Percentiles rank a stretch among this genome's conserved stretches.
phyloP scores from a whole-genome alignment of 495 filamentous ascomycete species.

The Immersiella caudata region DNA sequence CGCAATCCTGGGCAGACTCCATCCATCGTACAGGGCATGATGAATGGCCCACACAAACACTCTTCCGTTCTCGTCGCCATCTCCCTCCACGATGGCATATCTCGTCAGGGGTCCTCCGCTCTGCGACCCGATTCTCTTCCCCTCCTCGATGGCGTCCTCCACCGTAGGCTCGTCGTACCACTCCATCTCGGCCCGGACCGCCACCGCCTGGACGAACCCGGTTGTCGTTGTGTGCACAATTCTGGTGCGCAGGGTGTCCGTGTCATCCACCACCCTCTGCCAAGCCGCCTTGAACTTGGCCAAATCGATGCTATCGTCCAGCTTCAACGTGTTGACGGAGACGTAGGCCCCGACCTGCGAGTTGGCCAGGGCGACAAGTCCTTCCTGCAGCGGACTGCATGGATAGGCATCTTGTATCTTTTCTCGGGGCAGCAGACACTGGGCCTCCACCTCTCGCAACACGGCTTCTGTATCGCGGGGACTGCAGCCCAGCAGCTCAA shows the following conservation, averaged over 20 bases:
- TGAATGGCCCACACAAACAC: slow-evolving; percentile 62
- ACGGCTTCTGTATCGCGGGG: slow-evolving; percentile 27
- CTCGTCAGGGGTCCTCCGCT: slow-evolving; percentile 29
- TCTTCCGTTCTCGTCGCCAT: background rate
- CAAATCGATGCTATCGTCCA: slow-evolving; percentile 46
- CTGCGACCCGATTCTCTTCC: slow-evolving; percentile 25
- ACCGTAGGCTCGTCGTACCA: slow-evolving; percentile 24
- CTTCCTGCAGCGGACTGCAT: slow-evolving; percentile 59
- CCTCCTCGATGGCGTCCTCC: slow-evolving; percentile 24
- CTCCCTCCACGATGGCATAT: slow-evolving; percentile 29
- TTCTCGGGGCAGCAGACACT: slow-evolving; percentile 46
- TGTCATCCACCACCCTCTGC: slow-evolving; percentile 54
- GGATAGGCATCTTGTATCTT: slow-evolving; percentile 61
- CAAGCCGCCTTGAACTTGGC: slow-evolving; percentile 51
- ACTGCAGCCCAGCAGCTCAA: slow-evolving; percentile 47
- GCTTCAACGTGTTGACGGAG: slow-evolving; percentile 43
- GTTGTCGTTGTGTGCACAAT: slow-evolving; percentile 48
- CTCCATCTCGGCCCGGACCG: slow-evolving; percentile 20
- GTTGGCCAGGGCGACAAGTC: slow-evolving; percentile 49
- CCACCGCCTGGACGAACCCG: slow-evolving; percentile 31
- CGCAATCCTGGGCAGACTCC: slow-evolving; percentile 55
- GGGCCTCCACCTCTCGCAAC: slow-evolving; percentile 49
- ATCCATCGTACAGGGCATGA: slow-evolving; percentile 68
- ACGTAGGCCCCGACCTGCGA: slow-evolving; percentile 47
- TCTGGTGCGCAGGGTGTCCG: slow-evolving; percentile 68